Evolutionary conservation across 805 yeast genomes (phyloP).

Genomic region (Pichia paraexigua): DNA sequence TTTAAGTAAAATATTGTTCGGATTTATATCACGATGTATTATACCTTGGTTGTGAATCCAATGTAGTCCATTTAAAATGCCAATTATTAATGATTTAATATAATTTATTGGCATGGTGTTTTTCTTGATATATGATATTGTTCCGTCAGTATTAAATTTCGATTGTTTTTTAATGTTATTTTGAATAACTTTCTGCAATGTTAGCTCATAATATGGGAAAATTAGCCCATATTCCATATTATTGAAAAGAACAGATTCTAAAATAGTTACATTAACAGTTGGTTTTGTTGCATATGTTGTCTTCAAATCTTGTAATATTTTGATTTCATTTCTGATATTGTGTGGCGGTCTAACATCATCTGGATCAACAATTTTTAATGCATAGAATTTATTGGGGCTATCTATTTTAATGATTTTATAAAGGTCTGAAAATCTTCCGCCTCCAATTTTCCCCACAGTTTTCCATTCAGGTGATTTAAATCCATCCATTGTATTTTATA

Average conservation of each 20-base stretch:
- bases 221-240: constrained; percentile 33
- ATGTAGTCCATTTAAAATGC: constrained; percentile 38
- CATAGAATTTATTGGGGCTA: constrained; percentile 21
- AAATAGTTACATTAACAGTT: constrained; percentile 11
- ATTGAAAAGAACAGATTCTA: constrained; percentile 11
- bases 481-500: not conserved
- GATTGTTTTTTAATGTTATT: constrained; percentile 27
- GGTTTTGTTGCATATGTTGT: not conserved
- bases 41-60: constrained; percentile 63
- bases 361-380: constrained; percentile 41
- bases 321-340: constrained; percentile 37
- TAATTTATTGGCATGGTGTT: constrained; percentile 14
- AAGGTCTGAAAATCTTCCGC: constrained; percentile 40
- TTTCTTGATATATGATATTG: constrained; percentile 1
- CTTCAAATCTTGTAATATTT: constrained; percentile 25
- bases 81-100: constrained; percentile 29
- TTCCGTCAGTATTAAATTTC: constrained; percentile 15
- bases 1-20: constrained; percentile 46
- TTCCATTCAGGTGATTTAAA: constrained; percentile 9
- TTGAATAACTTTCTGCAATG: constrained; percentile 30
- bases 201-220: constrained; percentile 33
- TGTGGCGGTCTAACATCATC: constrained; percentile 51
- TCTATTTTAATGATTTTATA: constrained; percentile 14
- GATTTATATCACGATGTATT: constrained; percentile 70
- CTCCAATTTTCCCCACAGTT: constrained; percentile 26